Evolutionary conservation across 768 basidiomycete species (phyloP).

Genomic region (Cystofilobasidium capitatum): DNA sequence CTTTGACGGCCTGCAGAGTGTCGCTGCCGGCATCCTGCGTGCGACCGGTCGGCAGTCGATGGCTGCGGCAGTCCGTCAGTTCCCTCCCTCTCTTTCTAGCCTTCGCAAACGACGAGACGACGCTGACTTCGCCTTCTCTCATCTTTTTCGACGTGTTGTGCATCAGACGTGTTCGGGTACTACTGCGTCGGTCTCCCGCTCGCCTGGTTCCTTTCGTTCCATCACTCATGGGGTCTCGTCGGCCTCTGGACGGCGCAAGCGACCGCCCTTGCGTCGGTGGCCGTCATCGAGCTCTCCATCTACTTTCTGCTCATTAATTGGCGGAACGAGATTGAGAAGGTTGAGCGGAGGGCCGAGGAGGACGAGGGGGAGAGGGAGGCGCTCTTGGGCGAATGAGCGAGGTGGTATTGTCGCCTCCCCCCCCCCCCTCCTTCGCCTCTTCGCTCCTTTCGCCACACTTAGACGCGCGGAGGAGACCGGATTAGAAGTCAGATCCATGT

Average conservation of each 20-base stretch:
- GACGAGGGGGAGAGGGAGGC: not conserved
- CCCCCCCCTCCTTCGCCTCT: too few species aligned
- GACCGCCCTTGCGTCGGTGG: conserved; percentile 61
- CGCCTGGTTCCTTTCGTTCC: conserved; percentile 49
- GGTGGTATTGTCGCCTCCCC: too few species aligned
- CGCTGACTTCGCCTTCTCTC: not conserved
- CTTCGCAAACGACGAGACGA: not conserved
- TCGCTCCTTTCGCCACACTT: too few species aligned
- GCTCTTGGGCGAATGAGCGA: too few species aligned
- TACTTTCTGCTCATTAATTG: conserved; percentile 14
- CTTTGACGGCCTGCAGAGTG: conserved; percentile 42
- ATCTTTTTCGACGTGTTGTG: too few species aligned
- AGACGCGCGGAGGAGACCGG: too few species aligned
- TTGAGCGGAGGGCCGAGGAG: conserved; percentile 10
- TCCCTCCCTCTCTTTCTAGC: too few species aligned
- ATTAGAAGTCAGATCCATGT: too few species aligned
- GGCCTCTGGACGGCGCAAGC: conserved; percentile 62
- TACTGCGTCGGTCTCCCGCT: conserved; percentile 50
- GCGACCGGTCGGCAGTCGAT: conserved; percentile 52
- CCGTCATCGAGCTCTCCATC: conserved; percentile 6
- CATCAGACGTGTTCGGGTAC: conserved; percentile 54
- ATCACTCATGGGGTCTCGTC: conserved; percentile 41
- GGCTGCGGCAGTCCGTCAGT: conserved; percentile 51
- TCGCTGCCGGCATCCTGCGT: conserved; percentile 20
- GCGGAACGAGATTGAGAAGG: conserved; percentile 13